These are phyloP conservation scores for Colletotrichum coccodes DNA, from an alignment of 2,329 filamentous ascomycete genomes.

Conservation along the genomic window DNA sequence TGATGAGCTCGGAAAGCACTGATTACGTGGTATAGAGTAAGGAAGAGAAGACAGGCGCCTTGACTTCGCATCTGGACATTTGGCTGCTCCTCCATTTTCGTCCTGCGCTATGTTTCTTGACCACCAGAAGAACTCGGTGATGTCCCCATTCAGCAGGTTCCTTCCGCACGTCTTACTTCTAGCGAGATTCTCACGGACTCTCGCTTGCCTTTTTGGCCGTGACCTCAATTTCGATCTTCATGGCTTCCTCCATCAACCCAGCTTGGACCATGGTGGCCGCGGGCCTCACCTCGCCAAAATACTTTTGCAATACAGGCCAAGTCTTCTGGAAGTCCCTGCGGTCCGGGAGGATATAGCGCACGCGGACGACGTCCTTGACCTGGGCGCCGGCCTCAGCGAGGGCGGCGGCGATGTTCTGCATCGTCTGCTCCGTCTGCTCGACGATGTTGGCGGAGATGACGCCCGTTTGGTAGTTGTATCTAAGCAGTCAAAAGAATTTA, in stretches of 20 bases:
- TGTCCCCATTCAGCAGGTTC: not conserved
- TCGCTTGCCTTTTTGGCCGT: conserved; percentile 42
- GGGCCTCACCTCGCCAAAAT: conserved; percentile 59
- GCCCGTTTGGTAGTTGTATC: conserved; percentile 61
- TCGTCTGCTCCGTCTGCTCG: conserved; percentile 60
- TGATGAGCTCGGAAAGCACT: not conserved
- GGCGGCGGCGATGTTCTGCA: conserved; percentile 57
- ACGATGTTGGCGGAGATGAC: conserved; percentile 54
- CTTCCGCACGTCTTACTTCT: too few relatives aligned
- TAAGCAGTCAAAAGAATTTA: conserved; percentile 34
- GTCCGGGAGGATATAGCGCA: conserved; percentile 62
- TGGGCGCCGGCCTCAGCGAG: conserved; percentile 54
- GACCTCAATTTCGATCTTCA: conserved; percentile 57
- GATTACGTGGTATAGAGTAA: not conserved
- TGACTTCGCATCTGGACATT: not conserved
- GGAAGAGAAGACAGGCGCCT: not conserved
- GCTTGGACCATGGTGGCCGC: conserved; percentile 65
- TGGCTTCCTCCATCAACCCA: conserved; percentile 59
- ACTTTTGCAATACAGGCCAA: conserved; percentile 61
- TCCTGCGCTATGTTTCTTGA: too few relatives aligned
- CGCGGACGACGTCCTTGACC: conserved; percentile 60
- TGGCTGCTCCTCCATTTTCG: not conserved
- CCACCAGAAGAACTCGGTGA: not conserved
- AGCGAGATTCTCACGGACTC: not conserved
- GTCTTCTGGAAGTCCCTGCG: conserved; percentile 56